phyloP scores from a whole-genome alignment of 2,329 filamentous ascomycete species.

The Talaromyces sp. region DNA sequence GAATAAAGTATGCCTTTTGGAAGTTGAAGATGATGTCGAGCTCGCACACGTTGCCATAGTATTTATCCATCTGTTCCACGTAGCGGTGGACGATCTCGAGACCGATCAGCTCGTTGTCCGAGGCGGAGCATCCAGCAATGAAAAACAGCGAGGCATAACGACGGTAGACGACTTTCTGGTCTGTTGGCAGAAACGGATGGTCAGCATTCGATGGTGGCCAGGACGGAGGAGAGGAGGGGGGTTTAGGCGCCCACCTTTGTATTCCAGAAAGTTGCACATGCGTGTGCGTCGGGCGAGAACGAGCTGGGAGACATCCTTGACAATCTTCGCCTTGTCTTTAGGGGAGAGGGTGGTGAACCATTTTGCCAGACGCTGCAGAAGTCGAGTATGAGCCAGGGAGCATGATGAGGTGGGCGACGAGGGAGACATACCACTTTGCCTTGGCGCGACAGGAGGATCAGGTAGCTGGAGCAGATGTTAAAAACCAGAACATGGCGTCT shows the following conservation, averaged over 20 bases:
- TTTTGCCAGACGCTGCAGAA: constrained; percentile 82
- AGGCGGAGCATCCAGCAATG: constrained; percentile 94
- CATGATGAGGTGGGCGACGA: constrained; percentile 34
- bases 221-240: background rate
- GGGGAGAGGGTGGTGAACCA: constrained; percentile 98
- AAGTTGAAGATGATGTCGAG: constrained; percentile 99
- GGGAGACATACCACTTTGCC: constrained; percentile 84
- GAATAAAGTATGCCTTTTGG: constrained; percentile 98
- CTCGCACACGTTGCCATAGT: constrained; percentile 99
- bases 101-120: constrained; percentile 96
- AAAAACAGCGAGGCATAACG: constrained; percentile 99
- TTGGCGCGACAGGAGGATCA: constrained; percentile 95
- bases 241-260: constrained; percentile 66
- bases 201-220: constrained; percentile 3
- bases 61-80: constrained; percentile 99
- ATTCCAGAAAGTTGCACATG: constrained; percentile 99
- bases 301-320: constrained; percentile 98
- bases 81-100: constrained; percentile 99
- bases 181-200: constrained; percentile 43
- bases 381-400: constrained; percentile 33
- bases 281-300: constrained; percentile 91
- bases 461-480: constrained; percentile 61
- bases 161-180: constrained; percentile 97
- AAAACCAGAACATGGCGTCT: constrained; percentile 7
- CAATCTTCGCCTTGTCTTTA: constrained; percentile 98